These are phyloP conservation scores for Saccharomycopsis fermentans DNA, from an alignment of 805 yeast species.

Conservation along the genomic window DNA sequence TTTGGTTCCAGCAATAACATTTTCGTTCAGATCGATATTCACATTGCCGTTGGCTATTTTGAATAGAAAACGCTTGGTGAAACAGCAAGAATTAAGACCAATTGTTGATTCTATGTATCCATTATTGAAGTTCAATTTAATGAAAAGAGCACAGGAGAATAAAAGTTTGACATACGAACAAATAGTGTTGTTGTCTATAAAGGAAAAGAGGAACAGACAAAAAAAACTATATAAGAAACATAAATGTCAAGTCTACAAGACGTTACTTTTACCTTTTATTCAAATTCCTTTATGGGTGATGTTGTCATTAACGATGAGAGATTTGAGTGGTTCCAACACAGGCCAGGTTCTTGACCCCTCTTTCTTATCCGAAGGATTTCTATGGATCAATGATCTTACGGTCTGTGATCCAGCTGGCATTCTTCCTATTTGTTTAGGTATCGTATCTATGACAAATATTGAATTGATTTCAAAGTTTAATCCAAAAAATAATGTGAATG, in stretches of 20 bases:
- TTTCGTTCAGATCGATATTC: slow-evolving; percentile 50
- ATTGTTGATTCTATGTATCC: slow-evolving; percentile 69
- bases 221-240: slow-evolving; percentile 55
- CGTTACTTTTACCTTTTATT: slow-evolving; percentile 59
- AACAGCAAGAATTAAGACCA: slow-evolving; percentile 65
- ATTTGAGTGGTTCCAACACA: slow-evolving; percentile 49
- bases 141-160: slow-evolving; percentile 31
- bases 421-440: slow-evolving; percentile 65
- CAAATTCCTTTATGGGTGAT: slow-evolving; percentile 86
- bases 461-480: slow-evolving; percentile 42
- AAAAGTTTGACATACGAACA: slow-evolving; percentile 60
- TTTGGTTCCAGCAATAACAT: slow-evolving; percentile 63
- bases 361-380: slow-evolving; percentile 42
- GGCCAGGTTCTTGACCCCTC: slow-evolving; percentile 34
- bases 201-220: slow-evolving; percentile 71
- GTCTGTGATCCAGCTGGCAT: slow-evolving; percentile 49
- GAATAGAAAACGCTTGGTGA: slow-evolving; percentile 59
- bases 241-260: slow-evolving; percentile 73
- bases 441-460: slow-evolving; percentile 61
- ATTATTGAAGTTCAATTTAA: slow-evolving; percentile 43
- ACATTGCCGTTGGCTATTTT: slow-evolving; percentile 72
- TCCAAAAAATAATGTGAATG: slow-evolving; percentile 14
- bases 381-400: slow-evolving; percentile 55
- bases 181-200: slow-evolving; percentile 59
- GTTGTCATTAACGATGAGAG: slow-evolving; percentile 64